These are phyloP conservation scores for Vitis hybrid DNA, from an alignment of 177 flowering plant genomes.

Conservation along the genomic window DNA sequence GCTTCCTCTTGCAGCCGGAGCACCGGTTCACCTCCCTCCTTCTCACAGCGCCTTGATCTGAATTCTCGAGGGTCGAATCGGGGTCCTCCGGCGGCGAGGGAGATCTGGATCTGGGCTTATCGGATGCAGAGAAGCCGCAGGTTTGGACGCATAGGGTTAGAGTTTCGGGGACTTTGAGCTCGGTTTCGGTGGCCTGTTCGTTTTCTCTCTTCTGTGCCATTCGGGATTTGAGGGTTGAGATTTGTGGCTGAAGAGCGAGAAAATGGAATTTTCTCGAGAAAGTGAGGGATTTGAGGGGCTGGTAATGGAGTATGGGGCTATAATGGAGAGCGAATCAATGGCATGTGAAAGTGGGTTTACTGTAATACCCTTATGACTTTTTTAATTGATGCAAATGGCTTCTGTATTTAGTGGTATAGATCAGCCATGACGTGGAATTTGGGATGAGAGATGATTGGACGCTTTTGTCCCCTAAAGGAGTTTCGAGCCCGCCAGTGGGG, in stretches of 20 bases:
- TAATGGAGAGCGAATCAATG: not conserved
- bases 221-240: too few species aligned
- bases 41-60: not conserved
- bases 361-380: not conserved
- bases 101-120: conserved; percentile 3
- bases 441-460: too few species aligned
- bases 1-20: conserved; percentile 62
- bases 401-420: too few species aligned
- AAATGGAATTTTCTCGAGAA: not conserved
- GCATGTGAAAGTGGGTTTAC: not conserved
- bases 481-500: too few species aligned
- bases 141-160: conserved; percentile 6
- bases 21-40: conserved; percentile 56
- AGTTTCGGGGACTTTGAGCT: conserved; percentile 17
- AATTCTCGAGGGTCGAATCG: not conserved
- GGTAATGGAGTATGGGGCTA: not conserved
- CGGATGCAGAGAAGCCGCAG: conserved; percentile 3
- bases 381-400: too few species aligned
- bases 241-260: too few species aligned
- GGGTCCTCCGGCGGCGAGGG: not conserved
- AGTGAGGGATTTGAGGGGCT: not conserved
- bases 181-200: conserved; percentile 15
- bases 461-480: too few species aligned
- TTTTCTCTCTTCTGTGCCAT: conserved; percentile 25
- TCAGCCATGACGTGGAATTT: too few species aligned